Base-by-base conservation (phyloP, 257 asterid species). In the Solanum infundibuliforme region DNA sequence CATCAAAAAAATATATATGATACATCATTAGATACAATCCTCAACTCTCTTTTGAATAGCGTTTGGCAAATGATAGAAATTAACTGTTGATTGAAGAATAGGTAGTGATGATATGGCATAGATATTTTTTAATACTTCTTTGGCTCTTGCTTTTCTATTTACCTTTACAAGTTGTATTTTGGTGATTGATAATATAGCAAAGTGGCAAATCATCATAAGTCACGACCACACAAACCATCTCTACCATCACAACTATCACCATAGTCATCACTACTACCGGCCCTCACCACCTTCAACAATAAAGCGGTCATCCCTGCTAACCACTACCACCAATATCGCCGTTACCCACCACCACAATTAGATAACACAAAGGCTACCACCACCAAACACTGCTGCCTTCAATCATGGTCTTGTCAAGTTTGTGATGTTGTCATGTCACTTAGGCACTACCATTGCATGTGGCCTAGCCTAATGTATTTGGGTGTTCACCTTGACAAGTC, bases 21-120 rank as follows among this genome's bases (percentile, higher is more conserved):
- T 98, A 92, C 95, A 93, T 68, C 93, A 91, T 79, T 94, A 92
- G 90, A 27, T 23, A 62, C 66, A 58, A 75, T 12, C 13, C 6
- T 75, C 7, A 23, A 75, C 84, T 43, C 60, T 41, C 62, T 39
- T 46, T 46, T 81, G 68, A 46, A 46, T 81, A 81, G 85, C 58
- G 68, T 81, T 81, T 81, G 85, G n/a, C 18, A 81, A 81, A 18
- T 46, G 68, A 81, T 81, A 46, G 85, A 48, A 52, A 79, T 25
- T 11, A 79, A 81, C 68, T 81, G 68, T 81, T 81, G 68, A 46
- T 81, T 81, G 5, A 27, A 5, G 27, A 46, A 46, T 46, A 41
- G 60, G 58, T 38, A 29, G 27, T 75, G 34, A 75, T 38, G 58
- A 75, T 23, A 75, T 75, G 83, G 46, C 14, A 77, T 16, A 27